A percentile compares a stretch with the other conserved stretches of the same genome.
These are phyloP conservation scores for Polytrichum formosum DNA, from an alignment of 225 moss, liverwort and hornwort species.

Conservation along the genomic window DNA sequence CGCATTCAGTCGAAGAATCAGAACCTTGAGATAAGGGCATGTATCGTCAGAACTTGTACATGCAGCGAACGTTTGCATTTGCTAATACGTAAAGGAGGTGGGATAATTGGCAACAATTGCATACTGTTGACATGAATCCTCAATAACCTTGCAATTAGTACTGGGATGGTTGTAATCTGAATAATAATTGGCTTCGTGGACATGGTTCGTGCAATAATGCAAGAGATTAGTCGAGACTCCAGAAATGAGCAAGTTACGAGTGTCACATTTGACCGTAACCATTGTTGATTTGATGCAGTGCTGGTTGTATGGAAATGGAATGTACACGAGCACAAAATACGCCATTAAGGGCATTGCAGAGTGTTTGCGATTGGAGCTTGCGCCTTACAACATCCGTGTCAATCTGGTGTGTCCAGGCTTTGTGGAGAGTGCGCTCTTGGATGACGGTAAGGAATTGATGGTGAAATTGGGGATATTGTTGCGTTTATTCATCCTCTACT, in stretches of 20 bases:
- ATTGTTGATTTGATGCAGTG: slow-evolving; percentile 40
- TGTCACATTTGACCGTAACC: background rate
- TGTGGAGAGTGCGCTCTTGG: slow-evolving; percentile 56
- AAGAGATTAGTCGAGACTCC: background rate
- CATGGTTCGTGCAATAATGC: background rate
- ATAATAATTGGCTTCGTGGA: background rate
- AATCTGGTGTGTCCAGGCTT: slow-evolving; percentile 84
- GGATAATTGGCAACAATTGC: no score
- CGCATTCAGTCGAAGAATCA: background rate
- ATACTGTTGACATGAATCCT: no score
- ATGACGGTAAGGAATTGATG: slow-evolving; percentile 49
- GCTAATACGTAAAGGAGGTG: no score
- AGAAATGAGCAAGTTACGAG: background rate
- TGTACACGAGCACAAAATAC: slow-evolving; percentile 82
- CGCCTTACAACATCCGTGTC: slow-evolving; percentile 78
- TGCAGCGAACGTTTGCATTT: no score
- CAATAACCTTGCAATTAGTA: no score
- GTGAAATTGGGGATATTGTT: no score
- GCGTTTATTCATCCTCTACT: no score
- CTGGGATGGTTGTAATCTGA: background rate
- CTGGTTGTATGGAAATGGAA: slow-evolving; percentile 79
- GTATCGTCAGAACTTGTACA: background rate
- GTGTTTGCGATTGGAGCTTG: slow-evolving; percentile 73
- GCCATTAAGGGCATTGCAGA: slow-evolving; percentile 88
- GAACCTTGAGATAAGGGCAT: background rate